Percentiles rank a stretch among this genome's conserved stretches.
phyloP scores from a whole-genome alignment of 495 filamentous ascomycete species.

The Daldinia grandis region DNA sequence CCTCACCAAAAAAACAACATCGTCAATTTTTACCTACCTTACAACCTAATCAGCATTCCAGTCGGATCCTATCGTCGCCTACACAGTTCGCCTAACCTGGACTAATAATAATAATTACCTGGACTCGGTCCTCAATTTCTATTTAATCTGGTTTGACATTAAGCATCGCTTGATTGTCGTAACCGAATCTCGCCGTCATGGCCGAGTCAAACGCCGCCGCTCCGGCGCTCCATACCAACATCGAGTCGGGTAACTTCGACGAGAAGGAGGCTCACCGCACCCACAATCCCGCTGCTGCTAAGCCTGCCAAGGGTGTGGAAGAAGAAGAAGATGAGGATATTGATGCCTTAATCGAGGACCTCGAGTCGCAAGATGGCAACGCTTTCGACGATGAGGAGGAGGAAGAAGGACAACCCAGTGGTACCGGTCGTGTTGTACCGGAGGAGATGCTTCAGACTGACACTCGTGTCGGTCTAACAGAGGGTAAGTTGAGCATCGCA shows the following conservation, averaged over 20 bases:
- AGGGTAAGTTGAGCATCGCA: slow-evolving; percentile 42
- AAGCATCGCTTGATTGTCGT: slow-evolving; percentile 34
- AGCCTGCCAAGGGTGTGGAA: slow-evolving; percentile 50
- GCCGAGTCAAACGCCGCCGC: slow-evolving; percentile 58
- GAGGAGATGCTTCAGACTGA: slow-evolving; percentile 77
- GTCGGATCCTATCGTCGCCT: slow-evolving; percentile 38
- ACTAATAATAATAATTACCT: slow-evolving; percentile 29
- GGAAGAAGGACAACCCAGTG: slow-evolving; percentile 56
- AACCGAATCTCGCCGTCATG: slow-evolving; percentile 51
- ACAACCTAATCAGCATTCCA: slow-evolving; percentile 39
- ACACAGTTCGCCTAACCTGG: slow-evolving; percentile 44
- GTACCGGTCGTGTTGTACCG: slow-evolving; percentile 62
- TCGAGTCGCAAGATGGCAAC: slow-evolving; percentile 78
- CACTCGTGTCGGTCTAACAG: slow-evolving; percentile 72
- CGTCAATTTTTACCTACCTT: slow-evolving; percentile 30
- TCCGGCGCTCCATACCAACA: slow-evolving; percentile 62
- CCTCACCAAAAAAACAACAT: slow-evolving; percentile 37
- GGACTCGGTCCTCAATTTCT: slow-evolving; percentile 21
- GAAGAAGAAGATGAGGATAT: slow-evolving; percentile 79
- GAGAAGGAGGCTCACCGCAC: slow-evolving; percentile 57
- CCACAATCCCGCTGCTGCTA: slow-evolving; percentile 38
- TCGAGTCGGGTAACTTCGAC: slow-evolving; percentile 64
- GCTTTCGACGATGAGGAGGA: slow-evolving; percentile 66
- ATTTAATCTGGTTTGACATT: slow-evolving; percentile 24
- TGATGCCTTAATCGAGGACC: slow-evolving; percentile 81